Percentiles rank a stretch among this genome's conserved stretches.
These are phyloP conservation scores for Kazachstania sp. DNA, from an alignment of 1,139 yeast genomes.

Conservation along the genomic window DNA sequence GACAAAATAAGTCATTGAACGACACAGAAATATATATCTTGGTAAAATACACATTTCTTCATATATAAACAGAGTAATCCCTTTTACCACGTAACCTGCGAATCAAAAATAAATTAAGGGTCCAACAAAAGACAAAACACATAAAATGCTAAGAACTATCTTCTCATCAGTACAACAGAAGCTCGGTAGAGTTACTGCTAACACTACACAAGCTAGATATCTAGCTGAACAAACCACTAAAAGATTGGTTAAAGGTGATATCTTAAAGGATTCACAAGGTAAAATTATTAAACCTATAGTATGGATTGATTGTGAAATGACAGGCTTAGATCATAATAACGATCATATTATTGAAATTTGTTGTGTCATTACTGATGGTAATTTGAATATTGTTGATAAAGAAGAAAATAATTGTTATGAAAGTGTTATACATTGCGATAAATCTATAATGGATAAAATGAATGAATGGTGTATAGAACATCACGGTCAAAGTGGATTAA, in stretches of 20 bases:
- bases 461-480: slow-evolving; percentile 77
- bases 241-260: background rate
- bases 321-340: slow-evolving; percentile 68
- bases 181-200: background rate
- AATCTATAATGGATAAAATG: slow-evolving; percentile 61
- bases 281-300: slow-evolving; percentile 39
- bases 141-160: background rate
- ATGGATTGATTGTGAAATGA: slow-evolving; percentile 93
- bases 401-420: slow-evolving; percentile 51
- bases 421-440: slow-evolving; percentile 66
- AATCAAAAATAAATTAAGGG: too few species aligned
- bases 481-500: slow-evolving; percentile 73
- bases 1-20: too few species aligned
- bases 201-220: background rate
- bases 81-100: background rate
- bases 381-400: slow-evolving; percentile 58
- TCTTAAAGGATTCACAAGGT: background rate
- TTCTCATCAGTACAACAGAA: background rate
- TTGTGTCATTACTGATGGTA: slow-evolving; percentile 78
- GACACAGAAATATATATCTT: too few species aligned
- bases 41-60: background rate
- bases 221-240: background rate
- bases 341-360: slow-evolving; percentile 88
- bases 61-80: background rate
- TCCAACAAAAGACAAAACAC: background rate